Base-by-base conservation (phyloP, 345 rosid genomes). In the Gossypioides kirkii region DNA sequence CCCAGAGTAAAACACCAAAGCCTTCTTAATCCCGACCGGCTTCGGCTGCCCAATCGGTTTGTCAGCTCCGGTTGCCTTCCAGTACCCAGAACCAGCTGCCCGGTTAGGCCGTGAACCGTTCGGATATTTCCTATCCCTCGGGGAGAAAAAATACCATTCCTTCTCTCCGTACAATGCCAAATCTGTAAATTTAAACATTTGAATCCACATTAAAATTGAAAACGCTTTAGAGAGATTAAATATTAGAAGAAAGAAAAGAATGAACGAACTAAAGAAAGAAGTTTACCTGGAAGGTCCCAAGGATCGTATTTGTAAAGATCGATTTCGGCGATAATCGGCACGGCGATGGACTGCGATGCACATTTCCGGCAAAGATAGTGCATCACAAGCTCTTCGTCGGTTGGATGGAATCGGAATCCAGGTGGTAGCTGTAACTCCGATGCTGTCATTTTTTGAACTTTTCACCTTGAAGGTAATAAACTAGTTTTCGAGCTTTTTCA, bases 121-220 rank as follows among this genome's bases (percentile, higher is more conserved):
- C 5, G 98, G 98, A 16, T 94, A 94, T 69, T 94, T 94, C 74
- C 97, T 63, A 53, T 90, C 97, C 67, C 98, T 78, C 0, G 97
- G 98, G 36, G 97, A 85, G 80, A 94, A 94, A 76, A 92, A 94
- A 78, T 89, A 94, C 98, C 98, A 94, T 80, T 94, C 98, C 62
- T 94, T 94, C 71, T 92, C 97, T 16, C 97, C 98, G 69, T 94
- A 94, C 78, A 74, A 76, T 43, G 97, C 93, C 90, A 84, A 69
- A 22, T 73, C 98, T 94, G 84, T 23, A 68, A 38, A 8, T 22
- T 3, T 26, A 62, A 28, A 28, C 26, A 16, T 4, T 18, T 3
- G 22, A 26, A 10, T 10, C 11, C 8, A 41, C 14, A 47, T 3
- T 12, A 47, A 47, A 47, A 13, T 13, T 13, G 10, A 61, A 61